These are phyloP conservation scores for Nyssa sinensis DNA, from an alignment of 148 eudicot genomes.

Conservation along the genomic window DNA sequence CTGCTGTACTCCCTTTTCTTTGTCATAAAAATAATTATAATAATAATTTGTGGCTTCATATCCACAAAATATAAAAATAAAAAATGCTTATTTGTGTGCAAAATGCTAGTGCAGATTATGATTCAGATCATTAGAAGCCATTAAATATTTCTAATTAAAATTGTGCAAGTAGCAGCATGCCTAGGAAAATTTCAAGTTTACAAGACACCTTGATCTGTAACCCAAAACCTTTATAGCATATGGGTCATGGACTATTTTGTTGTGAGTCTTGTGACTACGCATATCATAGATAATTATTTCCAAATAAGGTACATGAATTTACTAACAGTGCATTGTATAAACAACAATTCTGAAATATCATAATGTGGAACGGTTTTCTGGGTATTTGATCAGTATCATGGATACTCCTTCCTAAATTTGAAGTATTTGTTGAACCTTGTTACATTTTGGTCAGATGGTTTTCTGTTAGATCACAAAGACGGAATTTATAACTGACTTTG, in stretches of 20 bases:
- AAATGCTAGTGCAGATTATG: too few relatives aligned
- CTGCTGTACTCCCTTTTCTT: too few relatives aligned
- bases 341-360: not conserved
- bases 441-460: conserved; percentile 1
- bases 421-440: not conserved
- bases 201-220: not conserved
- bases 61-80: too few relatives aligned
- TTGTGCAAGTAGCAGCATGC: not conserved
- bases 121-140: not conserved
- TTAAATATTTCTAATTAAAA: not conserved
- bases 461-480: not conserved
- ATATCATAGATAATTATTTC: not conserved
- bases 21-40: too few relatives aligned
- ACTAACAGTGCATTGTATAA: not conserved
- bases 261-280: conserved; percentile 1
- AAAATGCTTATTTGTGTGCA: too few relatives aligned
- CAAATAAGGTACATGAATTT: not conserved
- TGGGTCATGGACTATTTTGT: not conserved
- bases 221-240: not conserved
- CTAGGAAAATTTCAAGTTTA: not conserved
- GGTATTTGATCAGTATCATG: not conserved
- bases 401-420: not conserved
- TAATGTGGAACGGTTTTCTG: not conserved
- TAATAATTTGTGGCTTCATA: too few relatives aligned
- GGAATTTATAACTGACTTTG: not conserved